phyloP scores from a whole-genome alignment of 768 basidiomycete genomes.

The Serpula lacrymans region DNA sequence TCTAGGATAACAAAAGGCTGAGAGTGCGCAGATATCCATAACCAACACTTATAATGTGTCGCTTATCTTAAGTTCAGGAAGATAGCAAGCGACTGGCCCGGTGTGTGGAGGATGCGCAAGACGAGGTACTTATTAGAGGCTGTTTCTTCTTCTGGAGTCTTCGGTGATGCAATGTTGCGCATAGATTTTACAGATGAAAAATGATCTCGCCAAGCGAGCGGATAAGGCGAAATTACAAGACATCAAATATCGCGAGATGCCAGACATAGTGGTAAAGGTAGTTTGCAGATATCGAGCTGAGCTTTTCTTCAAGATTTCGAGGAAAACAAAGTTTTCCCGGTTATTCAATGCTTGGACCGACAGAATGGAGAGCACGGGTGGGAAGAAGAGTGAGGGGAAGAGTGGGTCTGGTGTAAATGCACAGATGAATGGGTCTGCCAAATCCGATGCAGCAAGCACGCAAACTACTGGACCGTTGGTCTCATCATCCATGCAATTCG shows the following conservation, averaged over 20 bases:
- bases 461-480: slow-evolving; percentile 37
- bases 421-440: slow-evolving; percentile 48
- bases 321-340: slow-evolving; percentile 81
- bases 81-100: slow-evolving; percentile 78
- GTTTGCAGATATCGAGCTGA: slow-evolving; percentile 87
- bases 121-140: slow-evolving; percentile 50
- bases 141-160: too few species aligned
- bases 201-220: slow-evolving; percentile 73
- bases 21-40: slow-evolving; percentile 49
- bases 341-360: slow-evolving; percentile 88
- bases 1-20: slow-evolving; percentile 84
- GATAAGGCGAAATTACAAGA: slow-evolving; percentile 79
- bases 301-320: slow-evolving; percentile 89
- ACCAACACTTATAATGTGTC: too few species aligned
- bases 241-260: slow-evolving; percentile 77
- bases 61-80: slow-evolving; percentile 62
- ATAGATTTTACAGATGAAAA: slow-evolving; percentile 78
- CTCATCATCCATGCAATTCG: slow-evolving; percentile 63
- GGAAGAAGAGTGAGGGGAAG: slow-evolving; percentile 43
- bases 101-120: slow-evolving; percentile 83
- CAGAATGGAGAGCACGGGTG: slow-evolving; percentile 66
- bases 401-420: slow-evolving; percentile 17
- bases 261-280: slow-evolving; percentile 89
- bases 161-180: background rate
- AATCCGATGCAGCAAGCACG: slow-evolving; percentile 46